Base-by-base conservation (phyloP, 179 eudicot species). In the Nepenthes alata region DNA sequence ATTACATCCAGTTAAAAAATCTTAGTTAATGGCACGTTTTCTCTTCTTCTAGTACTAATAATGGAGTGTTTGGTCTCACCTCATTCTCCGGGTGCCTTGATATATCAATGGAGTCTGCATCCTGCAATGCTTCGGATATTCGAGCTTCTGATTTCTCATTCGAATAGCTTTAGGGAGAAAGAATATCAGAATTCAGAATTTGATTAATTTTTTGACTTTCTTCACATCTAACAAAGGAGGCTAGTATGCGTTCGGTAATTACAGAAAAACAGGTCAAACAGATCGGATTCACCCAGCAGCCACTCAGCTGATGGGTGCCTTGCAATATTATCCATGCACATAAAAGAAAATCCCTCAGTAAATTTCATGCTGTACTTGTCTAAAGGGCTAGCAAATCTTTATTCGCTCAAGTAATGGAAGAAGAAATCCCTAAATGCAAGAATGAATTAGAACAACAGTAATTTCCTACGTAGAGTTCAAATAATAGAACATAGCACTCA, bases 81-180 rank as follows among this genome's bases (percentile, higher is more conserved):
- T 25, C 25, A 25, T 25, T 25, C 45, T 41, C 8, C 8, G 45
- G 5, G 0, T 41, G 45, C 55, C 5, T 45, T 41, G 75, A 51
- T n/a, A 67, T 37, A 9, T 70, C 38, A 41, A 35, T 56, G 36
- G 67, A 59, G 64, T 58, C 70, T 41, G 56, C 76, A 68, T 70
- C 88, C 2, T 55, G 71, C 16, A 70, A 69, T 36, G 67, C 65
- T 34, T 81, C 79, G 5, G 84, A 62, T 62, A 76, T 77, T 65
- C 89, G 69, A 55, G 82, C 81, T 75, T 83, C 89, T 7, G 89
- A 81, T 77, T 81, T 81, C 89, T 81, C 89, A 51, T 83, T 83
- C 47, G 89, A 81, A 49, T 74, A 81, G 57, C 89, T 83, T 35
- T 45, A 57, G 45, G 53, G 47, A 14, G 61, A 47, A 64, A 38